phyloP scores from a whole-genome alignment of 768 basidiomycete species.

The Pleurotus sapidus region DNA sequence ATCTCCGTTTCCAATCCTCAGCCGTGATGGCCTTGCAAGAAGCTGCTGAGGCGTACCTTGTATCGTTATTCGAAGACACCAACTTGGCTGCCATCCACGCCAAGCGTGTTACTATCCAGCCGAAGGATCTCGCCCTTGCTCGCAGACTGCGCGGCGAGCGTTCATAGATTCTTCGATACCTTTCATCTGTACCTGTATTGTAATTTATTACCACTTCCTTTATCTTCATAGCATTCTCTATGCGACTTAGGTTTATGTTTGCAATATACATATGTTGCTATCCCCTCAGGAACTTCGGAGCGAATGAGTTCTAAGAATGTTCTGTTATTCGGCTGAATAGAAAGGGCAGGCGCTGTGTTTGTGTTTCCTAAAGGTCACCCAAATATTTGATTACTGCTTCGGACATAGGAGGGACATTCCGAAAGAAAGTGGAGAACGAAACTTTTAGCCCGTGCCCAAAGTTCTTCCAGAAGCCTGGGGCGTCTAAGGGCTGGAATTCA shows the following conservation, averaged over 20 bases:
- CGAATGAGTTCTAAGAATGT: too few relatives aligned
- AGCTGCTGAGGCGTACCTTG: conserved; percentile 80
- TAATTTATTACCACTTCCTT: neutral
- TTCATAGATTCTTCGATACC: conserved; percentile 15
- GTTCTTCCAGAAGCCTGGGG: conserved; percentile 4
- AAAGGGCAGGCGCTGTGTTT: too few relatives aligned
- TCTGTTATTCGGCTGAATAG: too few relatives aligned
- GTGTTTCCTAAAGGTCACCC: neutral
- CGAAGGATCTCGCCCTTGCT: conserved; percentile 82
- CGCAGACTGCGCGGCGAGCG: conserved; percentile 79
- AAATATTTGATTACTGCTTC: conserved; percentile 4
- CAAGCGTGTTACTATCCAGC: conserved; percentile 83
- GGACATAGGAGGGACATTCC: neutral
- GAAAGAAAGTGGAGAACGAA: conserved; percentile 5
- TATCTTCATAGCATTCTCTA: neutral
- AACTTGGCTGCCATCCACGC: conserved; percentile 86
- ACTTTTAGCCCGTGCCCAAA: conserved; percentile 5
- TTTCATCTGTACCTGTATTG: neutral
- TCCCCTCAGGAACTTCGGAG: too few relatives aligned
- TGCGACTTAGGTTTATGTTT: neutral
- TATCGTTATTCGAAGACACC: conserved; percentile 77
- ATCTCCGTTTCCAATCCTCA: conserved; percentile 88
- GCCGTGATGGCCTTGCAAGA: conserved; percentile 87
- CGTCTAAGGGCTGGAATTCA: conserved; percentile 2
- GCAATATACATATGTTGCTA: neutral